Evolutionary conservation across 768 basidiomycete species (phyloP), one percentile per base, ranked within the genome.

Genomic region (Xanthoconium purpureum): DNA sequence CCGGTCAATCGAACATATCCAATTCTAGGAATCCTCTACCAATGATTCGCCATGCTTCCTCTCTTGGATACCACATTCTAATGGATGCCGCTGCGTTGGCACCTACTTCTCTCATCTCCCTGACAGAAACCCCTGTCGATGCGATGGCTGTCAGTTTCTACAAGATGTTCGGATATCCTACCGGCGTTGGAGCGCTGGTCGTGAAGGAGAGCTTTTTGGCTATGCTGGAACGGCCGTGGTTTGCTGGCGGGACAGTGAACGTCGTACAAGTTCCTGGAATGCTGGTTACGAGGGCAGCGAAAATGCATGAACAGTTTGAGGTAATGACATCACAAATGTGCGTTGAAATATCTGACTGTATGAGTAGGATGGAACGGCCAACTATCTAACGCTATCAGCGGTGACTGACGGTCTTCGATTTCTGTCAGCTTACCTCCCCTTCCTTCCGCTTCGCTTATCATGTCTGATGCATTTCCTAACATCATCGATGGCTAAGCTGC

Each of bases 101-200:
- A 3, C 84, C 91, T 11, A 86, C 88, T 2, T 83, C 89, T 9
- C 65, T 75, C 17, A 79, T 93, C 52, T 87, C 87, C 14, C 75
- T 94, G 14, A 70, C 79, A 1, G 80, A 85, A 50, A 78, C 77
- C 35, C 82, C 85, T 5, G 85, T 91, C 13, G 91, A 94, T 69
- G 91, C 90, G 1, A 84, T 91, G 80, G 89, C 85, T 0, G 66
- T 94, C 51, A 89, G 87, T 43, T 91, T 93, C 64, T 94, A 93
- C 73, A 94, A 94, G 63, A 91, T 93, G 87, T 90, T 91, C 60
- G 91, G 91, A 35, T 93, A 85, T 62, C 91, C 91, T 13, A 92
- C 90, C 0, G 91, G 91, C 9, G 82, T 92, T 42, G 91, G 91
- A 37, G 89, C 89, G 15, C 76, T 94, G 6, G 70, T 94, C 30